phyloP scores from a whole-genome alignment of 495 filamentous ascomycete species.

The Penicillium nucicola region DNA sequence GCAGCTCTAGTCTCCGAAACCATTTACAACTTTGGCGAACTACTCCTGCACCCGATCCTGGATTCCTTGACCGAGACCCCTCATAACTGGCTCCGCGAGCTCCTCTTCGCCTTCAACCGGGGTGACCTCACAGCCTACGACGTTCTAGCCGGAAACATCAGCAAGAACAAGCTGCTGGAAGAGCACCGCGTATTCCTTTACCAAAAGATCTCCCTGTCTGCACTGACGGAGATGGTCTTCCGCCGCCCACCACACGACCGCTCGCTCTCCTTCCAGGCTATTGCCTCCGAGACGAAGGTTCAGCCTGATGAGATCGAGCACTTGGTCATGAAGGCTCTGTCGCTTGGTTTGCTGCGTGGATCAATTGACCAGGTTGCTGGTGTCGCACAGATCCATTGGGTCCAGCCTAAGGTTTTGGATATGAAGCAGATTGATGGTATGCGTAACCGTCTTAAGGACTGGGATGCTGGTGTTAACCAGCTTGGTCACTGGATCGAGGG shows the following conservation, averaged over 20 bases:
- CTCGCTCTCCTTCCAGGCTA: constrained; percentile 83
- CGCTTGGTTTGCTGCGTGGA: constrained; percentile 81
- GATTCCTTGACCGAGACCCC: constrained; percentile 67
- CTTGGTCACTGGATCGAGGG: constrained; percentile 93
- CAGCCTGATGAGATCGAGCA: constrained; percentile 90
- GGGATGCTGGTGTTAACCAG: constrained; percentile 93
- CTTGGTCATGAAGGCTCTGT: constrained; percentile 96
- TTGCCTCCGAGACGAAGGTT: constrained; percentile 90
- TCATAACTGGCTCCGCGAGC: constrained; percentile 81
- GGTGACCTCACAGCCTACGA: constrained; percentile 88
- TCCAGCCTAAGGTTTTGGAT: constrained; percentile 96
- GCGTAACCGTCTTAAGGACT: constrained; percentile 81
- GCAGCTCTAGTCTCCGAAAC: constrained; percentile 88
- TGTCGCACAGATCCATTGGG: constrained; percentile 95
- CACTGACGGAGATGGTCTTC: constrained; percentile 95
- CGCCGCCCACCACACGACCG: constrained; percentile 92
- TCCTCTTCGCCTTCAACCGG: constrained; percentile 96
- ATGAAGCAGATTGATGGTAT: constrained; percentile 95
- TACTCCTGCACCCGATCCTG: constrained; percentile 94
- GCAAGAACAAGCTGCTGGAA: constrained; percentile 72
- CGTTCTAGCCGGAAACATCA: constrained; percentile 71
- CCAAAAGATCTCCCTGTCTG: constrained; percentile 95
- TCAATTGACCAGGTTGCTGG: constrained; percentile 96
- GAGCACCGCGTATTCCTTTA: constrained; percentile 79
- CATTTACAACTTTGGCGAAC: constrained; percentile 99